Evolutionary conservation across 768 basidiomycete genomes (phyloP).

Genomic region (Gloeopeniophorella convolvens): DNA sequence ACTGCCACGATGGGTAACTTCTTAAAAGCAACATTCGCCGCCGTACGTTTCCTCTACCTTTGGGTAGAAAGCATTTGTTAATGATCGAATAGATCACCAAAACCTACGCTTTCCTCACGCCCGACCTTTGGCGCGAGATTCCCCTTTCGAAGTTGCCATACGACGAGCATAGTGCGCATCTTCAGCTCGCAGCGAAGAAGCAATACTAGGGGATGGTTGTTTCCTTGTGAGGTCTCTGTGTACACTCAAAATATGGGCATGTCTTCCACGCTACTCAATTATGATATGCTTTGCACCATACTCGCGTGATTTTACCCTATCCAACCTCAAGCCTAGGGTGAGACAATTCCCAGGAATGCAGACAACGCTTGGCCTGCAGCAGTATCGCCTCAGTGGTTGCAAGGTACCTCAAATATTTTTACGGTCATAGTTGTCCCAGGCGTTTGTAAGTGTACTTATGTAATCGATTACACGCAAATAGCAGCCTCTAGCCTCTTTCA

Average conservation of each 20-base stretch:
- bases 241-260: slow-evolving; percentile 16
- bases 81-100: slow-evolving; percentile 69
- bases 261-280: background rate
- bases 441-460: too few species aligned
- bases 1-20: slow-evolving; percentile 99
- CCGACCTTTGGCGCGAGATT: slow-evolving; percentile 96
- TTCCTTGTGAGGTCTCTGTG: slow-evolving; percentile 1
- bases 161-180: slow-evolving; percentile 92
- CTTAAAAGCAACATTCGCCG: slow-evolving; percentile 94
- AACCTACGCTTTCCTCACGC: slow-evolving; percentile 97
- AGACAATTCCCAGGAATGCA: background rate
- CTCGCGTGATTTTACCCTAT: too few species aligned
- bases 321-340: too few species aligned
- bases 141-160: slow-evolving; percentile 83
- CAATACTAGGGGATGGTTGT: slow-evolving; percentile 38
- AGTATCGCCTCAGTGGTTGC: too few species aligned
- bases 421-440: too few species aligned
- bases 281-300: background rate
- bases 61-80: background rate
- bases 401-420: too few species aligned
- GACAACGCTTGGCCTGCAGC: too few species aligned
- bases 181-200: slow-evolving; percentile 81
- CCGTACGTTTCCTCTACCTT: slow-evolving; percentile 45
- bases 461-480: too few species aligned
- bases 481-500: too few species aligned